Evolutionary conservation across 139 green algal genomes (phyloP).

Genomic region (Micractinium sp.): DNA sequence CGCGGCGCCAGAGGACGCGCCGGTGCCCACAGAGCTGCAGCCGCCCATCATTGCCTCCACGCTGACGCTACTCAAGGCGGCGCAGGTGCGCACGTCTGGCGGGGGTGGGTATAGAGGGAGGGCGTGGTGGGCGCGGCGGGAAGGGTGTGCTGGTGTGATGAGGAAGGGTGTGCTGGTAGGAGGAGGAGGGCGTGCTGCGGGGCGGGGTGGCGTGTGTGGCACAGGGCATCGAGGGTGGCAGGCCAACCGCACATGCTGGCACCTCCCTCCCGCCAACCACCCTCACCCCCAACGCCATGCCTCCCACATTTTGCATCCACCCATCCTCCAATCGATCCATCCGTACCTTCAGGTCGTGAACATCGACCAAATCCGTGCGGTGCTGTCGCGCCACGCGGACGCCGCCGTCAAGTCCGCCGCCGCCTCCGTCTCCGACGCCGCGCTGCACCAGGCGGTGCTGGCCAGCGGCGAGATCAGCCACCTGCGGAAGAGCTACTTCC

Average conservation of each 20-base stretch:
- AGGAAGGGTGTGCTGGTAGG: not conserved
- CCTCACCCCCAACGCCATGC: not conserved
- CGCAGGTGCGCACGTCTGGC: not conserved
- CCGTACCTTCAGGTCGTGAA: not conserved
- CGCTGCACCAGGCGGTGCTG: constrained; percentile 34
- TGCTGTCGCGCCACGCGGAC: not conserved
- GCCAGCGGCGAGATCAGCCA: constrained; percentile 8
- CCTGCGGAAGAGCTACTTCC: constrained; percentile 37
- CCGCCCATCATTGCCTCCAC: not conserved
- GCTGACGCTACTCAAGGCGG: not conserved
- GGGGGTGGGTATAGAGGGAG: not conserved
- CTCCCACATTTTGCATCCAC: too few species aligned
- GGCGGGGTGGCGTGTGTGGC: too few species aligned
- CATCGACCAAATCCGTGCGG: constrained; percentile 29
- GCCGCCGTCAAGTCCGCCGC: not conserved
- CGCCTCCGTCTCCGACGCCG: constrained; percentile 4
- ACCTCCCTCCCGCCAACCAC: too few species aligned
- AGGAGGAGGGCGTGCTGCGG: not conserved
- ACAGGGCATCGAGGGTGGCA: too few species aligned
- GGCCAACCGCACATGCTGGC: too few species aligned
- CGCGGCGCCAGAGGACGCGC: not conserved
- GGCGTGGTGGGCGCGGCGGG: not conserved
- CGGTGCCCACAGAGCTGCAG: not conserved
- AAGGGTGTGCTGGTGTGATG: not conserved
- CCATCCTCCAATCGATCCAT: too few species aligned